Percentiles rank a stretch among this genome's conserved stretches.
Conservation (phyloP, 441 rosid genomes). For the Dalechampia spathulata region DNA sequence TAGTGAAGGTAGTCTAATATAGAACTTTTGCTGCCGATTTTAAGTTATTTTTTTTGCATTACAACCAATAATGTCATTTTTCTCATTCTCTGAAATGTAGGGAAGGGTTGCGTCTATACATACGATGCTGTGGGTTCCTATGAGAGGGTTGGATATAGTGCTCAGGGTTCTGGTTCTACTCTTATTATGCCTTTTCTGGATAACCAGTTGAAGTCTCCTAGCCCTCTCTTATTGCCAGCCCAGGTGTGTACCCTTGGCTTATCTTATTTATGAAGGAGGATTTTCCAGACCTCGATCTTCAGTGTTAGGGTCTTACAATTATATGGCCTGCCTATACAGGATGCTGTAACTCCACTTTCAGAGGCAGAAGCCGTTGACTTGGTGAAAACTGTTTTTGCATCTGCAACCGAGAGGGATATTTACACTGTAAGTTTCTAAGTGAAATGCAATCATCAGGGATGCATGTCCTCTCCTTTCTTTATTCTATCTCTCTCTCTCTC, state of each 20-base stretch:
- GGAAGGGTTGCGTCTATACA: constrained; percentile 95
- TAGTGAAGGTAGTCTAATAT: constrained; percentile 49
- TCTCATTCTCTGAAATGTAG: constrained; percentile 24
- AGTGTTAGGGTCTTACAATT: background rate
- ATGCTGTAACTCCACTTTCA: constrained; percentile 83
- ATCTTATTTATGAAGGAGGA: background rate
- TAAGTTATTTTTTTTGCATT: background rate
- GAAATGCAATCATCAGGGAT: too few species aligned
- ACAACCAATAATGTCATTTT: background rate
- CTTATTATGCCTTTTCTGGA: constrained; percentile 94
- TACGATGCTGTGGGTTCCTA: constrained; percentile 97
- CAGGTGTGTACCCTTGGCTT: constrained; percentile 34
- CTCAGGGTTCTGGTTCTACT: constrained; percentile 90
- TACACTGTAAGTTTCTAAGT: constrained; percentile 52
- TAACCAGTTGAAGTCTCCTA: constrained; percentile 92
- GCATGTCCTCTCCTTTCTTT: too few species aligned
- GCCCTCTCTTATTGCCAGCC: constrained; percentile 86
- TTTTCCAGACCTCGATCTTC: background rate
- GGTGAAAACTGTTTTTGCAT: constrained; percentile 84
- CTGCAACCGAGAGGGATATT: constrained; percentile 97
- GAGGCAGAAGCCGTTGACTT: constrained; percentile 86
- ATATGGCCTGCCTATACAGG: constrained; percentile 34
- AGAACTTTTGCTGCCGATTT: constrained; percentile 6
- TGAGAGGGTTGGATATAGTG: constrained; percentile 92
- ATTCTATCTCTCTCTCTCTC: too few species aligned